Conservation (phyloP, 139 green algal genomes). For the Nannochloris sp. region DNA sequence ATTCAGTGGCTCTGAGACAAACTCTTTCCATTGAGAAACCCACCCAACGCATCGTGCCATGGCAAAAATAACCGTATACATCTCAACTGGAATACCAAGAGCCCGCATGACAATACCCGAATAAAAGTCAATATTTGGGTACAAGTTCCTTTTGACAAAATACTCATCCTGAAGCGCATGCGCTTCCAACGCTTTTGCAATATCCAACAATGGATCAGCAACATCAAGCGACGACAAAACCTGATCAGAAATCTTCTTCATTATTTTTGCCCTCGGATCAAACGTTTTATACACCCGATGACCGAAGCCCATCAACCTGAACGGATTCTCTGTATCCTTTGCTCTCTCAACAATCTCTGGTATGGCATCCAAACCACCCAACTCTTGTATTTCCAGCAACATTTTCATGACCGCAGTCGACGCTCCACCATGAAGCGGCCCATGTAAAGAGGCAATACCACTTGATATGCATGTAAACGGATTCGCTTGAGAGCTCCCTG, state of each 20-base stretch:
- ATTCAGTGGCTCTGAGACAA: constrained; percentile 30
- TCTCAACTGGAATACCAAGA: constrained; percentile 53
- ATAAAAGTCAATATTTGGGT: constrained; percentile 78
- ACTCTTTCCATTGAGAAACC: constrained; percentile 70
- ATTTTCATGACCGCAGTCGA: constrained; percentile 58
- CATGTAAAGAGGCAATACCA: constrained; percentile 60
- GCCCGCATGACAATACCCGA: constrained; percentile 60
- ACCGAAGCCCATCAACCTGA: constrained; percentile 70
- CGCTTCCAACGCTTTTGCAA: constrained; percentile 61
- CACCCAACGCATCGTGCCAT: constrained; percentile 60
- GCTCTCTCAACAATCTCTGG: constrained; percentile 8
- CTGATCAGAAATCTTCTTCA: constrained; percentile 38
- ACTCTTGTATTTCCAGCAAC: constrained; percentile 26
- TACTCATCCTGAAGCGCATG: constrained; percentile 57
- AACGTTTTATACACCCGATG: constrained; percentile 65
- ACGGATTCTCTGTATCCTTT: constrained; percentile 27
- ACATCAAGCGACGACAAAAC: constrained; percentile 43
- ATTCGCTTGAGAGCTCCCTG: constrained; percentile 59
- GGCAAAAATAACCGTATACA: constrained; percentile 71
- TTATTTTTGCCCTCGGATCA: constrained; percentile 57
- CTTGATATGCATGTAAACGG: constrained; percentile 62
- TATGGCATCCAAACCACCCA: constrained; percentile 29
- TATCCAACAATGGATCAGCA: constrained; percentile 51
- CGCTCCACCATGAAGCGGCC: constrained; percentile 59
- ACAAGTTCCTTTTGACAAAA: constrained; percentile 52